These are phyloP conservation scores for Staphylotrichum tortipilum DNA, from an alignment of 495 filamentous ascomycete genomes.

Conservation along the genomic window DNA sequence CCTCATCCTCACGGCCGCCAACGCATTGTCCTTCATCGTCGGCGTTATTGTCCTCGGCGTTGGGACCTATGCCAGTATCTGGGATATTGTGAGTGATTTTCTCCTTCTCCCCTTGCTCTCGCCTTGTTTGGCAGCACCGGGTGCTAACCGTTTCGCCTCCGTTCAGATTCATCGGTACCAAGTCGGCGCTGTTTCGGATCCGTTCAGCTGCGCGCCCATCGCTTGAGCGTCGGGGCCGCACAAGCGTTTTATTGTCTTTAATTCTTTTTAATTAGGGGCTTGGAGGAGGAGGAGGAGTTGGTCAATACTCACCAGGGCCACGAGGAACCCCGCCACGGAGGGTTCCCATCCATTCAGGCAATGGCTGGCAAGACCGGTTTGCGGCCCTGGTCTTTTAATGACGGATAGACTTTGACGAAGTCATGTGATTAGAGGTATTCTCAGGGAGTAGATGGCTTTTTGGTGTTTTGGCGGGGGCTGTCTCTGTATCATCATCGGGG, in stretches of 20 bases:
- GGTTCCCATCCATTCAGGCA: background rate
- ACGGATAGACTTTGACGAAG: background rate
- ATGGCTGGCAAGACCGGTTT: background rate
- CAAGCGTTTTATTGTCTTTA: background rate
- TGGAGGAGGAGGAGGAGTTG: background rate
- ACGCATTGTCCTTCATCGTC: constrained; percentile 44
- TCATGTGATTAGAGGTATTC: background rate
- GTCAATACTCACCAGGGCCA: background rate
- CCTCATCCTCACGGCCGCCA: constrained; percentile 36
- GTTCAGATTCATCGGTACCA: constrained; percentile 37
- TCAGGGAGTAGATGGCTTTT: background rate
- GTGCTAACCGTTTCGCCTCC: constrained; percentile 4
- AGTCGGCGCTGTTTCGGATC: constrained; percentile 34
- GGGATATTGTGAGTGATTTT: constrained; percentile 47
- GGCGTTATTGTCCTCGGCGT: constrained; percentile 48
- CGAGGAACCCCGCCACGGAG: background rate
- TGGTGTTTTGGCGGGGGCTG: background rate
- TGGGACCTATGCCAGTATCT: constrained; percentile 50
- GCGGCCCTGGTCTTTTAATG: background rate
- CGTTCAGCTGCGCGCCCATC: constrained; percentile 39
- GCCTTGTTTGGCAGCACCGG: too few relatives aligned
- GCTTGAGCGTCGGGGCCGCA: too few relatives aligned
- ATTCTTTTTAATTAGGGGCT: background rate
- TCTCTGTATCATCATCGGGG: background rate
- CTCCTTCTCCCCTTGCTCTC: background rate